Base-by-base conservation (phyloP, 352 stramenopile species). In the Globisporangium spiculum region DNA sequence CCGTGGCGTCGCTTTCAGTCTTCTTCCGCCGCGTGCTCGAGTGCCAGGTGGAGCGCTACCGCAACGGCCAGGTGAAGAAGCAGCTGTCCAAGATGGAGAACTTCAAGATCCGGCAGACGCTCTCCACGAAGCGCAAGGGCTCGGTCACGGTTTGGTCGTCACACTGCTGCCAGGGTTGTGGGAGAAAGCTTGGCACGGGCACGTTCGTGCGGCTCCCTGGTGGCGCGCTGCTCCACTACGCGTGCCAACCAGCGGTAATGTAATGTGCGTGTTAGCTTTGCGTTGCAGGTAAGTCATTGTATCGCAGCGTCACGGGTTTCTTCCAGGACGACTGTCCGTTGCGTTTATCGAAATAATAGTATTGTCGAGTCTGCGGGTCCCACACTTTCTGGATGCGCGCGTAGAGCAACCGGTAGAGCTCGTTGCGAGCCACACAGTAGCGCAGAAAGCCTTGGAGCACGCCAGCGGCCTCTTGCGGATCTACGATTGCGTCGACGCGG, bases 31-130 rank as follows among this genome's bases (percentile, higher is more conserved):
- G 84, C 53, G 84, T 93, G 1, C 63, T 96, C 44, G 88, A 96
- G 68, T 77, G 76, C 3, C 84, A 93, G 27, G 84, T 96, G 10
- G 74, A 94, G 66, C 82, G 83, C 18, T 82, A 77, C 54, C 88
- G 86, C 66, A 93, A 92, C 24, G 84, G 84, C 14, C 88, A 96
- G 79, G 85, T 96, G 58, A 91, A 91, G 75, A 92, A 85, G 61
- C 88, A 96, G 27, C 75, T 96, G 24, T 80, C 84, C n/a, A 96
- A 96, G 73, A 96, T 96, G 76, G 88, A 91, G 62, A 96, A 96
- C 67, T 92, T 96, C 48, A 89, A 84, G 48, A 77, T 93, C 26
- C 86, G 86, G 16, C 74, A 91, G 32, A 69, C 83, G 57, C 78
- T 96, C 22, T 80, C 83, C 1, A 75, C 68, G 0, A 89, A 92